A percentile compares a stretch with the other conserved stretches of the same genome.
Conservation (phyloP, 2,329 filamentous ascomycete genomes). For the Sporothrix dimorphospora region DNA sequence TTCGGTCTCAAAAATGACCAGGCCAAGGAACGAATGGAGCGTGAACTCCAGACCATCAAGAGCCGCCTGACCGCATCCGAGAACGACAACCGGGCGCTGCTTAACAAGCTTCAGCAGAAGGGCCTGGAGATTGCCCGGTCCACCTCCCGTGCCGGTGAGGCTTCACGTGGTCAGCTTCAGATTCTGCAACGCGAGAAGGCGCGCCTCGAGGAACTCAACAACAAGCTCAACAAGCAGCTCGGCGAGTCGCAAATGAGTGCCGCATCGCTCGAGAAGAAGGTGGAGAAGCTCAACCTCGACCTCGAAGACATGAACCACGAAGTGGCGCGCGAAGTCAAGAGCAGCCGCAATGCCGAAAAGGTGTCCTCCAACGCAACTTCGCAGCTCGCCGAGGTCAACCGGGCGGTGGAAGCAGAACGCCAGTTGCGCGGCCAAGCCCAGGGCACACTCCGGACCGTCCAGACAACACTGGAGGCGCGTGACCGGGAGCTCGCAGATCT, state of each 20-base stretch:
- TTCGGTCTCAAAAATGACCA: slow-evolving; percentile 91
- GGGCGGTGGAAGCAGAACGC: slow-evolving; percentile 86
- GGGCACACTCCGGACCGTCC: slow-evolving; percentile 78
- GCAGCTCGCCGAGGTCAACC: slow-evolving; percentile 86
- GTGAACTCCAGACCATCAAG: slow-evolving; percentile 88
- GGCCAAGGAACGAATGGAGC: slow-evolving; percentile 88
- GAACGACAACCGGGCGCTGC: slow-evolving; percentile 91
- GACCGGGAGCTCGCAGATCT: slow-evolving; percentile 81
- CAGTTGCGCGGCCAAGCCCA: slow-evolving; percentile 86
- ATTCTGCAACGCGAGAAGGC: slow-evolving; percentile 81
- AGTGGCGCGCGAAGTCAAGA: slow-evolving; percentile 85
- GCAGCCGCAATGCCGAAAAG: slow-evolving; percentile 87
- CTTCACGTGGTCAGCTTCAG: slow-evolving; percentile 73
- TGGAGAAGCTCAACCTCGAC: slow-evolving; percentile 86
- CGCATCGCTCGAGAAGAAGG: slow-evolving; percentile 86
- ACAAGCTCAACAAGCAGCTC: slow-evolving; percentile 78
- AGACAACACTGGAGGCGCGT: slow-evolving; percentile 75
- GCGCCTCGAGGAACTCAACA: slow-evolving; percentile 80
- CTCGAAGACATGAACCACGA: slow-evolving; percentile 94
- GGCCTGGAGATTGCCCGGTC: slow-evolving; percentile 93
- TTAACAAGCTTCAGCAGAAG: slow-evolving; percentile 97
- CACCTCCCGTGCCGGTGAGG: slow-evolving; percentile 81
- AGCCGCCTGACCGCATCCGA: slow-evolving; percentile 88
- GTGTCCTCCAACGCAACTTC: slow-evolving; percentile 76
- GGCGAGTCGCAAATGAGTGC: slow-evolving; percentile 83